A percentile compares a stretch with the other conserved stretches of the same genome.
These are phyloP conservation scores for Balakata baccata DNA, from an alignment of 345 rosid species.

Conservation along the genomic window DNA sequence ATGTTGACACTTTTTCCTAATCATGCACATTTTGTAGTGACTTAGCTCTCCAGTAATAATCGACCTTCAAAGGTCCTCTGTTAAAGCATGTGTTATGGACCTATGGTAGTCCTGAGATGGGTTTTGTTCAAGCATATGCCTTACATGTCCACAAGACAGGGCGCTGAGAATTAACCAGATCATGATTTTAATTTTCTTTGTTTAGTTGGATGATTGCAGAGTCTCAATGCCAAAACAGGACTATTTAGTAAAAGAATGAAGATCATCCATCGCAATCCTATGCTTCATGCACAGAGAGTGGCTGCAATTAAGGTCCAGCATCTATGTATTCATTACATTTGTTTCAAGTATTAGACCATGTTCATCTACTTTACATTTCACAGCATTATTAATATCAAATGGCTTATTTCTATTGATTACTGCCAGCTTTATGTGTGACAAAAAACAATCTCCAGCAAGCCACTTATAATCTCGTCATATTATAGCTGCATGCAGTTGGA, in stretches of 20 bases:
- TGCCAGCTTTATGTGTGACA: background rate
- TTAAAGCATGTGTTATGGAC: conserved; percentile 1
- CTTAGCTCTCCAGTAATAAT: background rate
- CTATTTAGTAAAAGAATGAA: conserved; percentile 85
- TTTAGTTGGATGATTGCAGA: conserved; percentile 59
- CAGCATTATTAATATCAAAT: background rate
- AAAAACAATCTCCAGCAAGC: background rate
- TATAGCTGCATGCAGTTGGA: background rate
- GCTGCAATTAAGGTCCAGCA: conserved; percentile 80
- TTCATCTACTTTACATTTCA: background rate
- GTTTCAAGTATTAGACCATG: background rate
- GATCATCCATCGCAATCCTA: conserved; percentile 79
- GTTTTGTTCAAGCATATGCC: background rate
- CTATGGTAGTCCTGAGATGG: conserved; percentile 7
- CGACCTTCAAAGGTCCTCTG: background rate
- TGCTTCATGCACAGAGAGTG: conserved; percentile 78
- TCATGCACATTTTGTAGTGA: background rate
- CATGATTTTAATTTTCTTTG: conserved; percentile 40
- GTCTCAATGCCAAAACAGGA: conserved; percentile 95
- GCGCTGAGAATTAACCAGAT: background rate
- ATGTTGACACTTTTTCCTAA: background rate
- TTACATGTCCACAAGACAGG: background rate
- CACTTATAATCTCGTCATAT: background rate
- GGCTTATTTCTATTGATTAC: conserved; percentile 10
- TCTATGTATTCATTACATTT: background rate